Evolutionary conservation across 257 asterid species (phyloP).

Genomic region (Echium plantagineum): DNA sequence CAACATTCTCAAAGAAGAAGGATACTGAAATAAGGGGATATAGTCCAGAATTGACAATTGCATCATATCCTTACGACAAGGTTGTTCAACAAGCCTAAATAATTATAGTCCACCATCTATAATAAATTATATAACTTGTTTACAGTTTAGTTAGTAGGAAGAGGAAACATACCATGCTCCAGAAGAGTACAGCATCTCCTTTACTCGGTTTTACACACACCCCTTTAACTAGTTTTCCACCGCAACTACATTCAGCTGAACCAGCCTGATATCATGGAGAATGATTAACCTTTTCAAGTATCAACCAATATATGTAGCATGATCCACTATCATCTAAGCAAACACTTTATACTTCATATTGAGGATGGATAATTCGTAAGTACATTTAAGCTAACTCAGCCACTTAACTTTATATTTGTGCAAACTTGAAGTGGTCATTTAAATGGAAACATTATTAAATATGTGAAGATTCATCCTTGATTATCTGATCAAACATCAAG

Average conservation of each 20-base stretch:
- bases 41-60: neutral
- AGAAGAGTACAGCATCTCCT: slow-evolving; percentile 89
- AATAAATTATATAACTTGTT: neutral
- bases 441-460: too few species aligned
- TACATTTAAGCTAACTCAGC: too few species aligned
- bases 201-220: slow-evolving; percentile 61
- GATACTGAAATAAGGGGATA: neutral
- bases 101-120: neutral
- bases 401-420: too few species aligned
- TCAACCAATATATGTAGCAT: too few species aligned
- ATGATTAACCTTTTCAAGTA: neutral
- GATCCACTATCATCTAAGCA: too few species aligned
- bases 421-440: too few species aligned
- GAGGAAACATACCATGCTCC: slow-evolving; percentile 76
- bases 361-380: too few species aligned
- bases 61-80: too few species aligned
- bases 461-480: too few species aligned
- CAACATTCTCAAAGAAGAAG: neutral
- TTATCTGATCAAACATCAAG: too few species aligned
- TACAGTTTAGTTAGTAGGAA: neutral
- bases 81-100: neutral
- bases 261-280: slow-evolving; percentile 40
- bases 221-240: slow-evolving; percentile 62
- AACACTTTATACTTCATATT: too few species aligned
- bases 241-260: slow-evolving; percentile 66